A percentile compares a stretch with the other conserved stretches of the same genome.
phyloP scores from a whole-genome alignment of 2,329 filamentous ascomycete species.

The Chaetomium sp. region DNA sequence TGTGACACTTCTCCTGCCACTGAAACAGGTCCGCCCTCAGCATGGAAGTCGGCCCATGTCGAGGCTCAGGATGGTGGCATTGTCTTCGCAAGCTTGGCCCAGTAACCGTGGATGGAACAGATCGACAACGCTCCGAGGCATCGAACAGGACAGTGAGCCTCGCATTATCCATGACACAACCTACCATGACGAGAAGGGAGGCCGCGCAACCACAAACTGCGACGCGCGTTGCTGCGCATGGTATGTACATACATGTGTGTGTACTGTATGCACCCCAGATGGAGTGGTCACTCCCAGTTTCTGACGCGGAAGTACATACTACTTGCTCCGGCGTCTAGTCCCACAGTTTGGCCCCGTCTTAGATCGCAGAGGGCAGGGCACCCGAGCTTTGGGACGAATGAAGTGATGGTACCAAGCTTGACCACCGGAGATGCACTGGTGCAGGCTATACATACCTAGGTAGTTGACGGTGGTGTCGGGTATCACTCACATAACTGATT shows the following conservation, averaged over 20 bases:
- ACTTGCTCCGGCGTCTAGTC: background rate
- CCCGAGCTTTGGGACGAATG: background rate
- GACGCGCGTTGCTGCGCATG: slow-evolving; percentile 4
- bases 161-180: slow-evolving; percentile 4
- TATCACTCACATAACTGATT: slow-evolving; percentile 20
- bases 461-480: slow-evolving; percentile 14
- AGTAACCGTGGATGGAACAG: background rate
- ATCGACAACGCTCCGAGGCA: background rate
- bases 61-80: slow-evolving; percentile 17
- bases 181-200: background rate
- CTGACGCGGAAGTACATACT: background rate
- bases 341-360: background rate
- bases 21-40: slow-evolving; percentile 9
- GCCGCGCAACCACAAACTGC: background rate
- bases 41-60: slow-evolving; percentile 11
- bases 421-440: background rate
- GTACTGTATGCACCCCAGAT: background rate
- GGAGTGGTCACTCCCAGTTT: background rate
- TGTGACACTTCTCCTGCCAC: slow-evolving; percentile 19
- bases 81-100: slow-evolving; percentile 5
- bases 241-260: too few relatives aligned
- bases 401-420: background rate
- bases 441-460: slow-evolving; percentile 14
- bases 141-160: background rate
- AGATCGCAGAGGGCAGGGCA: background rate